These are phyloP conservation scores for Botrytis hyacinthi DNA, from an alignment of 2,329 filamentous ascomycete genomes.

Conservation along the genomic window DNA sequence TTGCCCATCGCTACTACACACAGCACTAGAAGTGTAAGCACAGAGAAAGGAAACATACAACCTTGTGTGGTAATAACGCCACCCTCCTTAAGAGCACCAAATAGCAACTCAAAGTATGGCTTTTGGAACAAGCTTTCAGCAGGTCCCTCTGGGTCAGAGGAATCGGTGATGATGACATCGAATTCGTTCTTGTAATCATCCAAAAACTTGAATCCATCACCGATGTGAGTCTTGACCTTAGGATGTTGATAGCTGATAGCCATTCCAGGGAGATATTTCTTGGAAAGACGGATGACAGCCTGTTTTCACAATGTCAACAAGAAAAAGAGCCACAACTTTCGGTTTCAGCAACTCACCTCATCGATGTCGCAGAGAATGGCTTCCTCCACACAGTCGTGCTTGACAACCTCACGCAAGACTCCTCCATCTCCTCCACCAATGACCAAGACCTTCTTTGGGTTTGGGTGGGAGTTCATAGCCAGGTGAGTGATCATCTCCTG, in stretches of 20 bases:
- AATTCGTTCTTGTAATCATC: conserved; percentile 95
- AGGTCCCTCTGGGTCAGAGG: conserved; percentile 93
- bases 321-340: conserved; percentile 9
- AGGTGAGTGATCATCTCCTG: conserved; percentile 99
- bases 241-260: conserved; percentile 89
- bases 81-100: conserved; percentile 85
- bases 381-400: conserved; percentile 96
- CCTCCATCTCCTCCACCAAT: conserved; percentile 97
- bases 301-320: conserved; percentile 37
- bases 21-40: conserved; percentile 54
- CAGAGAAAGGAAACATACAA: conserved; percentile 69
- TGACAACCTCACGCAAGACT: conserved; percentile 97
- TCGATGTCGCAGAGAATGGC: conserved; percentile 98
- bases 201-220: conserved; percentile 98
- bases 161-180: conserved; percentile 99
- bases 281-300: conserved; percentile 97
- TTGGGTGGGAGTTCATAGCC: conserved; percentile 96
- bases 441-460: conserved; percentile 97
- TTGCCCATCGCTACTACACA: conserved; percentile 25
- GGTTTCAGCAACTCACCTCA: conserved; percentile 56
- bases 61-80: conserved; percentile 99
- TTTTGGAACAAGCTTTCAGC: conserved; percentile 98
- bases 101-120: conserved; percentile 94
- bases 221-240: conserved; percentile 87
- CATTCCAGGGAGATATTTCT: conserved; percentile 96